phyloP scores from a whole-genome alignment of 2,329 filamentous ascomycete genomes.

The Graphiopsis chlorocephala region DNA sequence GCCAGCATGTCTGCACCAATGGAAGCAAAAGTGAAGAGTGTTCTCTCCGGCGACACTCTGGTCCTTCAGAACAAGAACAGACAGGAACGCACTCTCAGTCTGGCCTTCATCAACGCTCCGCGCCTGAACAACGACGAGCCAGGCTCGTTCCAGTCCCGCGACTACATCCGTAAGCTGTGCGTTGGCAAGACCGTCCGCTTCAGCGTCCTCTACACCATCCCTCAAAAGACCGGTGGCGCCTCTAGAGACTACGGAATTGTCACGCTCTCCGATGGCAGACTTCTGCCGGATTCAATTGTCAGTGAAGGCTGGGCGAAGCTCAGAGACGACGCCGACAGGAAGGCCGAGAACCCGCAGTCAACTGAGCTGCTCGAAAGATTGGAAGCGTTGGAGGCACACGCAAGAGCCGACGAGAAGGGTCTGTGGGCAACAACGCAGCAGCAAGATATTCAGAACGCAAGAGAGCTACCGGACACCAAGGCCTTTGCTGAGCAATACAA shows the following conservation, averaged over 20 bases:
- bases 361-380: slow-evolving; percentile 71
- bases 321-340: slow-evolving; percentile 87
- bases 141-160: slow-evolving; percentile 90
- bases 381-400: slow-evolving; percentile 71
- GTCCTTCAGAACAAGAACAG: slow-evolving; percentile 78
- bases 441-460: slow-evolving; percentile 68
- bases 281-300: slow-evolving; percentile 77
- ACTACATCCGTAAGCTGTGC: slow-evolving; percentile 78
- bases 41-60: slow-evolving; percentile 89
- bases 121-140: slow-evolving; percentile 56
- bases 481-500: slow-evolving; percentile 78
- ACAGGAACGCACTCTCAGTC: slow-evolving; percentile 80
- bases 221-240: slow-evolving; percentile 53
- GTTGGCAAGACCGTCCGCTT: slow-evolving; percentile 88
- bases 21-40: slow-evolving; percentile 82
- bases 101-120: slow-evolving; percentile 89
- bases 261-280: slow-evolving; percentile 70
- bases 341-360: slow-evolving; percentile 79
- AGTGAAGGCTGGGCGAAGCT: slow-evolving; percentile 91
- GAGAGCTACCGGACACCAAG: slow-evolving; percentile 75
- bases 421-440: slow-evolving; percentile 70
- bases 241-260: slow-evolving; percentile 82
- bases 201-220: slow-evolving; percentile 81
- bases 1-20: slow-evolving; percentile 32
- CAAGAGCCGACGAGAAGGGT: slow-evolving; percentile 75